Percentiles rank a stretch among this genome's conserved stretches.
phyloP scores from a whole-genome alignment of 2,329 filamentous ascomycete species.

The Verticillium alfalfae region DNA sequence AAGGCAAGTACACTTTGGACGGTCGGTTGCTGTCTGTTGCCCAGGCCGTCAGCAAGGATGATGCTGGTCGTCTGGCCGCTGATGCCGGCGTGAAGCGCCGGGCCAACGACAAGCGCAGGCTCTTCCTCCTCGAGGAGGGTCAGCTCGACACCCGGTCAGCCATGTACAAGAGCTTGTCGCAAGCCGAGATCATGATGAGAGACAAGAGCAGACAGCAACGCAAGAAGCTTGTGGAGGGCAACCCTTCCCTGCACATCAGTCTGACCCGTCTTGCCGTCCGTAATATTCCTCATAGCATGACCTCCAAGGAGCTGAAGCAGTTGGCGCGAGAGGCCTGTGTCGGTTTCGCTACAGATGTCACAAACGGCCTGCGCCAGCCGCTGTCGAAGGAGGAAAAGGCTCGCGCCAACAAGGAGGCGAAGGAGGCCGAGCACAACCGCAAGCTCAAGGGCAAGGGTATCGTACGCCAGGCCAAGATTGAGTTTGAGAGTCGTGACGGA shows the following conservation, averaged over 20 bases:
- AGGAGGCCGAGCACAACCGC: conserved; percentile 71
- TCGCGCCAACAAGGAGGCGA: conserved; percentile 75
- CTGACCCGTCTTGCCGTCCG: conserved; percentile 86
- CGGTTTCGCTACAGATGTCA: conserved; percentile 87
- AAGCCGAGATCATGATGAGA: conserved; percentile 79
- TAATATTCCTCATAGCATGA: conserved; percentile 80
- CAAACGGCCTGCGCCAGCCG: conserved; percentile 65
- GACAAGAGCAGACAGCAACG: conserved; percentile 83
- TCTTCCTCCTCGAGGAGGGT: conserved; percentile 86
- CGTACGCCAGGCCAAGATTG: conserved; percentile 88
- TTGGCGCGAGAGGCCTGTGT: conserved; percentile 90
- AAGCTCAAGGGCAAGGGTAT: conserved; percentile 80
- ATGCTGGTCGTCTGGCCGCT: conserved; percentile 71
- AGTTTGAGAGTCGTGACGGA: conserved; percentile 84
- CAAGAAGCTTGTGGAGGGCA: conserved; percentile 83
- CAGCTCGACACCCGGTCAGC: conserved; percentile 72
- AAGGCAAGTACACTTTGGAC: conserved; percentile 83
- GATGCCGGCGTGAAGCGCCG: conserved; percentile 58
- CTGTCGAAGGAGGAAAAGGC: conserved; percentile 86
- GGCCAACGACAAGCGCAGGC: conserved; percentile 82
- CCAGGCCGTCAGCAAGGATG: conserved; percentile 76
- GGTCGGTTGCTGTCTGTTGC: conserved; percentile 81
- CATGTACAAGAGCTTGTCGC: conserved; percentile 69
- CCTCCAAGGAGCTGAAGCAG: conserved; percentile 83
- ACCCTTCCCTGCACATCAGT: conserved; percentile 83